Evolutionary conservation across 306 rosid species (phyloP).

Genomic region (Quercus ilex): DNA sequence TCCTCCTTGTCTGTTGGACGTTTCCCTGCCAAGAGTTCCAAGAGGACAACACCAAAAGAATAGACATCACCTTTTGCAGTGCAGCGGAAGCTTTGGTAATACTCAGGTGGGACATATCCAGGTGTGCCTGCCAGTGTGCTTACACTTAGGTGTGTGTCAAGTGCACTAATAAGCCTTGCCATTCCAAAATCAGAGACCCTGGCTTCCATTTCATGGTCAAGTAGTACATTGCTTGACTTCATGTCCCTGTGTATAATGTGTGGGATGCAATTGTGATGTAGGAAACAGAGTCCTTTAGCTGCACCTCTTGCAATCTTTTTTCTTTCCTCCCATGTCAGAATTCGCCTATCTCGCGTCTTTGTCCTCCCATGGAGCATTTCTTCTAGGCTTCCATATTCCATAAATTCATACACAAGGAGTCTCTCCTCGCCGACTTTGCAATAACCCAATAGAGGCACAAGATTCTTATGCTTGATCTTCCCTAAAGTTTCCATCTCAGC

Average conservation of each 20-base stretch:
- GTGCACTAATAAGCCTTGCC: slow-evolving; percentile 98
- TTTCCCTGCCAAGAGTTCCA: slow-evolving; percentile 79
- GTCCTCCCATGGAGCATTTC: slow-evolving; percentile 91
- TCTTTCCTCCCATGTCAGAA: slow-evolving; percentile 89
- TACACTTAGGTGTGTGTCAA: slow-evolving; percentile 91
- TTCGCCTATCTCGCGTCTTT: slow-evolving; percentile 47
- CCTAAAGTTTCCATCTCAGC: slow-evolving; percentile 99
- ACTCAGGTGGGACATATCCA: slow-evolving; percentile 96
- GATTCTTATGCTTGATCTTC: slow-evolving; percentile 85
- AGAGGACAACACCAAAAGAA: slow-evolving; percentile 84
- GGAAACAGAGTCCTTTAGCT: slow-evolving; percentile 90
- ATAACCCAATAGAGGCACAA: slow-evolving; percentile 85
- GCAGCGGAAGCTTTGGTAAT: slow-evolving; percentile 96
- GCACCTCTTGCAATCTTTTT: slow-evolving; percentile 94
- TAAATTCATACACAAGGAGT: slow-evolving; percentile 89
- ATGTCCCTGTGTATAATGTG: slow-evolving; percentile 96
- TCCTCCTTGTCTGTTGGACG: slow-evolving; percentile 95
- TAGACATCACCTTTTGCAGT: slow-evolving; percentile 95
- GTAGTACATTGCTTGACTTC: slow-evolving; percentile 94
- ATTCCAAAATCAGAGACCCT: slow-evolving; percentile 95
- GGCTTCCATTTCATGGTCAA: slow-evolving; percentile 87
- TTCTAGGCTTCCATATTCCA: slow-evolving; percentile 96
- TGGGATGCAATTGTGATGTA: slow-evolving; percentile 98
- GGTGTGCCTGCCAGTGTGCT: slow-evolving; percentile 99
- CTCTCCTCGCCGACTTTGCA: slow-evolving; percentile 96